Conservation (phyloP, 2,329 filamentous ascomycete species). For the Neurospora sp. region DNA sequence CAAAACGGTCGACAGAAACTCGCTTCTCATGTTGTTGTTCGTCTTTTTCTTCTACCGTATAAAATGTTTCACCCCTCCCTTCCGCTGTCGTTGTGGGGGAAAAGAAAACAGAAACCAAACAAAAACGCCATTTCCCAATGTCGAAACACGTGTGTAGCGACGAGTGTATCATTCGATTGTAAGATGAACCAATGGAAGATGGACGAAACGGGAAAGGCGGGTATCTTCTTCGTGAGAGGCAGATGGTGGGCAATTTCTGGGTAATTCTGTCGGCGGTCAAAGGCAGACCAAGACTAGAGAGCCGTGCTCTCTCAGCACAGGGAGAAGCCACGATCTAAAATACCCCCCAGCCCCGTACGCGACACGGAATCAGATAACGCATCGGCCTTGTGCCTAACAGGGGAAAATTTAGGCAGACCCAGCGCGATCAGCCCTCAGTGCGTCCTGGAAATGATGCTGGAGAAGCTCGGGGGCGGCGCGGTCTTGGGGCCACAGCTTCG, state of each 20-base stretch:
- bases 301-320: background rate
- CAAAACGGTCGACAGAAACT: background rate
- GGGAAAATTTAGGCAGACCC: constrained; percentile 6
- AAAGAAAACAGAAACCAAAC: background rate
- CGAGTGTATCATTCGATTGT: background rate
- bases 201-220: background rate
- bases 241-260: background rate
- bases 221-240: background rate
- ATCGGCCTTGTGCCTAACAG: constrained; percentile 6
- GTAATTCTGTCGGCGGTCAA: background rate
- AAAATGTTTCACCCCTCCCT: background rate
- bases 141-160: background rate
- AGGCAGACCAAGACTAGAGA: background rate
- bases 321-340: background rate
- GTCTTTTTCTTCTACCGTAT: background rate
- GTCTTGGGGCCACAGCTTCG: constrained; percentile 16
- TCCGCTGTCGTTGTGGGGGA: background rate
- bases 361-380: background rate
- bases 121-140: background rate
- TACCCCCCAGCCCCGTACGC: background rate
- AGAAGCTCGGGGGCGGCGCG: constrained; percentile 21
- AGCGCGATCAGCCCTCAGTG: constrained; percentile 12
- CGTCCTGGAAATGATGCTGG: constrained; percentile 19
- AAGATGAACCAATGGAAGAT: background rate
- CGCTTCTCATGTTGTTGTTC: background rate